Percentiles rank a stretch among this genome's conserved stretches.
Evolutionary conservation across 140 eudicot genomes (phyloP).

Genomic region (Bidens hawaiensis): DNA sequence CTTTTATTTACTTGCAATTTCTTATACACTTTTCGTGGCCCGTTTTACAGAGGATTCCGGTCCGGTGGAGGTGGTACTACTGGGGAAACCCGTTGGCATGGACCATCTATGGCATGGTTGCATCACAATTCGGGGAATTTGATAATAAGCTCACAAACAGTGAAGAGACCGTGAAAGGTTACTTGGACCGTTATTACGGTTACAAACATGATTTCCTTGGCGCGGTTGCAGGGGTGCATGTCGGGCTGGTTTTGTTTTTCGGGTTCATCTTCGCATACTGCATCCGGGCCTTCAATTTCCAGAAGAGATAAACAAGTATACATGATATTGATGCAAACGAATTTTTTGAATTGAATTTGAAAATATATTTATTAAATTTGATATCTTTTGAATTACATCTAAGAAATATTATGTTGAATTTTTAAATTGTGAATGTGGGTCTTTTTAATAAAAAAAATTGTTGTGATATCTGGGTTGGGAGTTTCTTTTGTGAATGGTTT

Average conservation of each 20-base stretch:
- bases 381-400: background rate
- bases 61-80: conserved; percentile 89
- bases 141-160: background rate
- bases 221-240: conserved; percentile 43
- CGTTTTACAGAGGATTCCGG: conserved; percentile 50
- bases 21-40: background rate
- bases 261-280: conserved; percentile 42
- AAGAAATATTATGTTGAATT: background rate
- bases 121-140: conserved; percentile 63
- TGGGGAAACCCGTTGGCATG: conserved; percentile 64
- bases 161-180: conserved; percentile 29
- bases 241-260: conserved; percentile 36
- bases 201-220: conserved; percentile 52
- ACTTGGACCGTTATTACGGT: conserved; percentile 45
- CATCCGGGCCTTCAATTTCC: conserved; percentile 53
- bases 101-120: conserved; percentile 60
- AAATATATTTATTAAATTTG: background rate
- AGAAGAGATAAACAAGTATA: conserved; percentile 29
- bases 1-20: background rate
- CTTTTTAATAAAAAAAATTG: background rate
- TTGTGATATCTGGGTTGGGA: background rate
- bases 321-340: background rate
- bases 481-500: no score
- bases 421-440: background rate
- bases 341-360: background rate